Evolutionary conservation across 1,284 basidiomycete species (phyloP).

Genomic region (Stygiomarasmius scandens): DNA sequence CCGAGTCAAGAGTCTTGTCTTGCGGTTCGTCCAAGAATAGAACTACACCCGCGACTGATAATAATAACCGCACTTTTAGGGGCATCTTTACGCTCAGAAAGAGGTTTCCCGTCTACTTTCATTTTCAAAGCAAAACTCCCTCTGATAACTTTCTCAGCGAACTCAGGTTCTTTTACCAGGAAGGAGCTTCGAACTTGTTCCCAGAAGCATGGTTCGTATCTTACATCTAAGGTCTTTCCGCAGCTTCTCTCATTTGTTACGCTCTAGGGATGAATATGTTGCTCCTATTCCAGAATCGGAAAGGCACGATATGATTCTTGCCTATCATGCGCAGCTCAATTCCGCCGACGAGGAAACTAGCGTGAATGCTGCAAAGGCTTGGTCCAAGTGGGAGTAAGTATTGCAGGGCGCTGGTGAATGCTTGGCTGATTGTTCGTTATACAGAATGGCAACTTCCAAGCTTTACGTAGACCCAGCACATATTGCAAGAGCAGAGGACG

Average conservation of each 20-base stretch:
- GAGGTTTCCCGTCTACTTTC: slow-evolving; percentile 43
- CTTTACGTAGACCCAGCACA: slow-evolving; percentile 71
- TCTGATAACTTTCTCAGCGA: slow-evolving; percentile 52
- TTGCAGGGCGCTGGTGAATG: not conserved
- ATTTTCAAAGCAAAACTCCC: not conserved
- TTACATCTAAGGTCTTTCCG: not conserved
- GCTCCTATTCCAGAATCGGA: slow-evolving; percentile 82
- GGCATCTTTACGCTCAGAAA: slow-evolving; percentile 89
- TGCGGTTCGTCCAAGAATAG: slow-evolving; percentile 57
- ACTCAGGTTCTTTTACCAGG: slow-evolving; percentile 91
- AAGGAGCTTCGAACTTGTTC: slow-evolving; percentile 80
- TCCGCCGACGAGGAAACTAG: slow-evolving; percentile 71
- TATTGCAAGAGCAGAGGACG: slow-evolving; percentile 72
- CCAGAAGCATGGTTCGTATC: slow-evolving; percentile 81
- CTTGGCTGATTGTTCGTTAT: slow-evolving; percentile 2
- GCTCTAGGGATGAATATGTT: slow-evolving; percentile 76
- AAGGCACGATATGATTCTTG: slow-evolving; percentile 77
- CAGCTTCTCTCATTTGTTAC: slow-evolving; percentile 2
- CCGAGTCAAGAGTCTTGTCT: slow-evolving; percentile 76
- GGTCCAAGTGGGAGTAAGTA: slow-evolving; percentile 88
- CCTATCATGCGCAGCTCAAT: slow-evolving; percentile 85
- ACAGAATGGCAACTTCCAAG: slow-evolving; percentile 80
- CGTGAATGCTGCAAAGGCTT: slow-evolving; percentile 79
- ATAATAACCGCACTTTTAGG: slow-evolving; percentile 34
- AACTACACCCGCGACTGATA: not conserved